A percentile compares a stretch with the other conserved stretches of the same genome.
Conservation (phyloP, 306 rosid species). For the Trifolium dubium region DNA sequence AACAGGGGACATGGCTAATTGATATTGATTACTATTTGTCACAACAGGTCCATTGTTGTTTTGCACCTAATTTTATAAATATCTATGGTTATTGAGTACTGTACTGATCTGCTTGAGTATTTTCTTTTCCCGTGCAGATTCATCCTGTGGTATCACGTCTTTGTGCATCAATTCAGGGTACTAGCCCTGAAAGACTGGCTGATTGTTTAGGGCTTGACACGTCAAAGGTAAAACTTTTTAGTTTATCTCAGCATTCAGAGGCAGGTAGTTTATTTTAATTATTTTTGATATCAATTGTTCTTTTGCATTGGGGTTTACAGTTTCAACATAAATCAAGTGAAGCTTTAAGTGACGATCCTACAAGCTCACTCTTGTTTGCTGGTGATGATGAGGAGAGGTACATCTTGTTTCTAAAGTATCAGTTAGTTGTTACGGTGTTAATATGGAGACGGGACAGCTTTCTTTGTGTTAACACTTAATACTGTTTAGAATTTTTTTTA, state of each 20-base stretch:
- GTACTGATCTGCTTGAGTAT: conserved; percentile 37
- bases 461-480: neutral
- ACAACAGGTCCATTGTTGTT: conserved; percentile 68
- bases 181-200: conserved; percentile 93
- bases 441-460: conserved; percentile 17
- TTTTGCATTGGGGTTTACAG: conserved; percentile 52
- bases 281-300: conserved; percentile 23
- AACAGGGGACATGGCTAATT: conserved; percentile 92
- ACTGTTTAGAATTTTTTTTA: conserved; percentile 5
- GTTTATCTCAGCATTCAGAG: conserved; percentile 36
- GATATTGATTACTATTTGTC: conserved; percentile 93
- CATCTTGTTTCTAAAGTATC: conserved; percentile 36
- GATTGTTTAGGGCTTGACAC: conserved; percentile 94
- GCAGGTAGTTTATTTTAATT: conserved; percentile 10
- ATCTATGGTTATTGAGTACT: conserved; percentile 12
- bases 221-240: conserved; percentile 65
- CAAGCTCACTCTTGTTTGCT: conserved; percentile 62
- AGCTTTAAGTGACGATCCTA: conserved; percentile 57
- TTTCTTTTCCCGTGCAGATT: conserved; percentile 59
- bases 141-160: conserved; percentile 98
- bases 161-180: conserved; percentile 94
- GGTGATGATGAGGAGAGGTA: conserved; percentile 86
- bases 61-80: conserved; percentile 16
- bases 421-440: conserved; percentile 23
- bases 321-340: conserved; percentile 76